Conservation (phyloP, 768 basidiomycete species). For the Suillus luteus region DNA sequence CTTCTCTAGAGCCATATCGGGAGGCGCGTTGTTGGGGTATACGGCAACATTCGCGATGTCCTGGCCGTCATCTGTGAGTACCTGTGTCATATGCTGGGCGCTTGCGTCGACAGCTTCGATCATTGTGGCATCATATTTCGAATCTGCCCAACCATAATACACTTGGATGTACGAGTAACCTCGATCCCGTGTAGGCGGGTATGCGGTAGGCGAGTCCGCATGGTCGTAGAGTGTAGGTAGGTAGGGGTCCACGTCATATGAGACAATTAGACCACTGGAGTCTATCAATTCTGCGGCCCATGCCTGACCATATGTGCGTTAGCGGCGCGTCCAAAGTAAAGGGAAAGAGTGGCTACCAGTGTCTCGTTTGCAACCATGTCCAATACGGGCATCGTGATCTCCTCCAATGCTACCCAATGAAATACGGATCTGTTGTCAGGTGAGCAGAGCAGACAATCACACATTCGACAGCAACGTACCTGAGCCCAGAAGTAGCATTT, state of each 20-base stretch:
- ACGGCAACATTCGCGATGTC: not conserved
- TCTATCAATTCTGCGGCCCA: not conserved
- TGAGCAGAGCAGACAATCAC: not conserved
- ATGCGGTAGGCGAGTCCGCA: conserved; percentile 40
- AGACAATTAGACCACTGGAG: conserved; percentile 9
- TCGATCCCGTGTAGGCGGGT: conserved; percentile 40
- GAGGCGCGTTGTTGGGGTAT: not conserved
- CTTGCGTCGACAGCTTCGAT: not conserved
- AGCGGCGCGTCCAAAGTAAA: not conserved
- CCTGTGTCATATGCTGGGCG: not conserved
- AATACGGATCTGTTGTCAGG: not conserved
- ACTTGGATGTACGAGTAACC: not conserved
- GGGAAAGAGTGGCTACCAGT: not conserved
- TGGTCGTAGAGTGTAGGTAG: conserved; percentile 41
- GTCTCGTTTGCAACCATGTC: not conserved
- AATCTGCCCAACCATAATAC: not conserved
- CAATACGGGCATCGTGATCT: not conserved
- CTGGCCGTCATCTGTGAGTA: not conserved
- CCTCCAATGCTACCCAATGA: not conserved
- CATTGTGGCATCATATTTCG: not conserved
- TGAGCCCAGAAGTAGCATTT: conserved; percentile 2
- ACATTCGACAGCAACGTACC: not conserved
- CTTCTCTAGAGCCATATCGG: not conserved
- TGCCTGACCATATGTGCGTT: not conserved
- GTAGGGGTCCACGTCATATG: conserved; percentile 48